Percentiles rank a stretch among this genome's conserved stretches.
These are phyloP conservation scores for Kwoniella pini DNA, from an alignment of 768 basidiomycete genomes.

Conservation along the genomic window DNA sequence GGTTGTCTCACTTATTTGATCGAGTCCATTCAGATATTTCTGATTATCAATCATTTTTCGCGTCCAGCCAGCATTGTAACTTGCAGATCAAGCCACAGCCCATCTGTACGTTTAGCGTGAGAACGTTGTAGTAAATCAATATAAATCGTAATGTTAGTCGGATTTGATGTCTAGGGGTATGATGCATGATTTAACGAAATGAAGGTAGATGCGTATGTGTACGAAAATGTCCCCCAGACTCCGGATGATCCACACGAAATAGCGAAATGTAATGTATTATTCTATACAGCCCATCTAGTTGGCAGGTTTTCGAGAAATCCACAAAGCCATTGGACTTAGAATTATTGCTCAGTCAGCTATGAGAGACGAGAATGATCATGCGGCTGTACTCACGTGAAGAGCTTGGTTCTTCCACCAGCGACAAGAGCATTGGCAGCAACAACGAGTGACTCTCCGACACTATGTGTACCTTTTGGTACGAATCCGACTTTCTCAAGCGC, in stretches of 20 bases:
- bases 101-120: neutral
- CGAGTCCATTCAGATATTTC: constrained; percentile 6
- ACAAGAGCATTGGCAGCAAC: constrained; percentile 77
- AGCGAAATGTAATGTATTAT: neutral
- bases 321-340: constrained; percentile 52
- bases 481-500: constrained; percentile 74
- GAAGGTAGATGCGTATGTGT: constrained; percentile 3
- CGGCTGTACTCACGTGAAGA: constrained; percentile 49
- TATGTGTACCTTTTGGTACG: constrained; percentile 87
- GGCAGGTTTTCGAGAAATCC: constrained; percentile 48
- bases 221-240: constrained; percentile 9
- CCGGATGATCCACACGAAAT: neutral
- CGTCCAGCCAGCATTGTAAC: neutral
- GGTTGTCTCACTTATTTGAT: constrained; percentile 3
- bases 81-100: neutral
- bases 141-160: too few relatives aligned
- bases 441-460: constrained; percentile 85
- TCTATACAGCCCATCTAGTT: constrained; percentile 26
- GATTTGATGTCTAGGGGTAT: neutral
- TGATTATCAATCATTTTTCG: neutral
- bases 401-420: constrained; percentile 78
- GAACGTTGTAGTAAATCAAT: too few relatives aligned
- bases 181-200: neutral
- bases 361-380: neutral
- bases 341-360: neutral